These are phyloP conservation scores for Yamadazyma diospyri DNA, from an alignment of 1,139 yeast genomes.

Conservation along the genomic window DNA sequence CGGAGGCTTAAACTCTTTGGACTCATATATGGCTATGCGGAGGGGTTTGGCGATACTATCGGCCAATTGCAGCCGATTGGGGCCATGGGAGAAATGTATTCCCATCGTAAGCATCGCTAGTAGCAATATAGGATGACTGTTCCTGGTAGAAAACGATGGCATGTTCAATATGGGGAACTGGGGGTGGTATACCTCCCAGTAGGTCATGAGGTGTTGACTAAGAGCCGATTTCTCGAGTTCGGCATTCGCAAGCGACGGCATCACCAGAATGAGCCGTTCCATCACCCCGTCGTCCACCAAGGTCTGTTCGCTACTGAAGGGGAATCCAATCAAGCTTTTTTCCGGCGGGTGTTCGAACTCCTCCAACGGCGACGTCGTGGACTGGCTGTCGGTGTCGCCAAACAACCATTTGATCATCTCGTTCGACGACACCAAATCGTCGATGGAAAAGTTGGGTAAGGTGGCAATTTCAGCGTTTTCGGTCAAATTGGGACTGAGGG, in stretches of 20 bases:
- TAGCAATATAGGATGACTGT: conserved; percentile 50
- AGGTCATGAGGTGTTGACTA: conserved; percentile 30
- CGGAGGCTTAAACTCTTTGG: conserved; percentile 57
- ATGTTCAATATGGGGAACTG: conserved; percentile 60
- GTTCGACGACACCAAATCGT: conserved; percentile 15
- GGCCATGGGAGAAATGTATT: conserved; percentile 29
- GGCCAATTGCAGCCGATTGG: conserved; percentile 21
- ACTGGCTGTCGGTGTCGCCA: conserved; percentile 12
- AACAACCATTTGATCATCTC: conserved; percentile 16
- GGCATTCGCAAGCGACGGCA: conserved; percentile 14
- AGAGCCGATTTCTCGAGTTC: conserved; percentile 22
- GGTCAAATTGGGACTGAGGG: not conserved
- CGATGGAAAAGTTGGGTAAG: conserved; percentile 10
- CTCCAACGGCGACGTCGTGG: conserved; percentile 12
- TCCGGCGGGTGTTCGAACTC: conserved; percentile 12
- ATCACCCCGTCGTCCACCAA: conserved; percentile 9
- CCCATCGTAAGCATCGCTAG: conserved; percentile 59
- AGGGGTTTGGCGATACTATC: conserved; percentile 55
- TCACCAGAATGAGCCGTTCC: conserved; percentile 8
- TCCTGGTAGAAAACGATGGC: conserved; percentile 58
- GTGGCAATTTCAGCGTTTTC: too few relatives aligned
- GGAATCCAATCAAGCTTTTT: conserved; percentile 8
- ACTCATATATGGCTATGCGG: conserved; percentile 58
- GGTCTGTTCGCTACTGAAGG: conserved; percentile 12
- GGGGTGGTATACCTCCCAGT: conserved; percentile 60